Conservation (phyloP, 352 stramenopile genomes). For the Globisporangium nagaii region DNA sequence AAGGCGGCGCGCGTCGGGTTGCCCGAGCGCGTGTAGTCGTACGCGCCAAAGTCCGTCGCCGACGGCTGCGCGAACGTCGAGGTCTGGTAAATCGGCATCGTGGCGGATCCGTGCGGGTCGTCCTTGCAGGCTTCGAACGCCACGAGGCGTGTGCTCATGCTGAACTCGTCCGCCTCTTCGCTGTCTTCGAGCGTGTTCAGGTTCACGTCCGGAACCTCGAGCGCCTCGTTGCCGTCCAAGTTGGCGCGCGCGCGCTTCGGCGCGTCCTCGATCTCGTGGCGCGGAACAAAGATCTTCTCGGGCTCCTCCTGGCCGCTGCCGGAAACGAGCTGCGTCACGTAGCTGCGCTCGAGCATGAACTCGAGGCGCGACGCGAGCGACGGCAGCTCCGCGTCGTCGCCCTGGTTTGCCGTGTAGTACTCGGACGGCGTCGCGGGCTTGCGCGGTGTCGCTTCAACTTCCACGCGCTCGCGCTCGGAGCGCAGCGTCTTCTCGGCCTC, state of each 20-base stretch:
- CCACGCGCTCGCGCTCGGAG: conserved; percentile 54
- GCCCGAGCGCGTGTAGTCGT: conserved; percentile 92
- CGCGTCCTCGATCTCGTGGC: conserved; percentile 46
- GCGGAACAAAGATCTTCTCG: conserved; percentile 75
- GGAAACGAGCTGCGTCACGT: conserved; percentile 79
- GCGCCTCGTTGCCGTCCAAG: conserved; percentile 69
- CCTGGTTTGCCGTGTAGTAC: conserved; percentile 31
- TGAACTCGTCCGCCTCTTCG: conserved; percentile 39
- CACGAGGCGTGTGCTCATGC: conserved; percentile 70
- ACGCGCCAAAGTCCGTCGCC: conserved; percentile 86
- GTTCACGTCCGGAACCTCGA: conserved; percentile 34
- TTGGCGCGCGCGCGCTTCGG: conserved; percentile 54
- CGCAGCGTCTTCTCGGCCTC: conserved; percentile 70
- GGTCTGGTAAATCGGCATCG: conserved; percentile 92
- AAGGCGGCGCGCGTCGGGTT: conserved; percentile 93
- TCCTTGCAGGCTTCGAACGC: conserved; percentile 82
- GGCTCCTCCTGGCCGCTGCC: conserved; percentile 47
- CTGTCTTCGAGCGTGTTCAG: conserved; percentile 25
- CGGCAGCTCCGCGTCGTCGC: conserved; percentile 16
- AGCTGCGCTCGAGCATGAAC: conserved; percentile 78
- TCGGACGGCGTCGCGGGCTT: conserved; percentile 13
- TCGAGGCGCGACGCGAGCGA: conserved; percentile 63
- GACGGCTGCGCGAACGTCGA: conserved; percentile 88
- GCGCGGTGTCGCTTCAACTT: conserved; percentile 10
- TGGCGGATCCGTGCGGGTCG: conserved; percentile 85